A percentile compares a stretch with the other conserved stretches of the same genome.
These are phyloP conservation scores for Boletus insuetus DNA, from an alignment of 768 basidiomycete species.

Conservation along the genomic window DNA sequence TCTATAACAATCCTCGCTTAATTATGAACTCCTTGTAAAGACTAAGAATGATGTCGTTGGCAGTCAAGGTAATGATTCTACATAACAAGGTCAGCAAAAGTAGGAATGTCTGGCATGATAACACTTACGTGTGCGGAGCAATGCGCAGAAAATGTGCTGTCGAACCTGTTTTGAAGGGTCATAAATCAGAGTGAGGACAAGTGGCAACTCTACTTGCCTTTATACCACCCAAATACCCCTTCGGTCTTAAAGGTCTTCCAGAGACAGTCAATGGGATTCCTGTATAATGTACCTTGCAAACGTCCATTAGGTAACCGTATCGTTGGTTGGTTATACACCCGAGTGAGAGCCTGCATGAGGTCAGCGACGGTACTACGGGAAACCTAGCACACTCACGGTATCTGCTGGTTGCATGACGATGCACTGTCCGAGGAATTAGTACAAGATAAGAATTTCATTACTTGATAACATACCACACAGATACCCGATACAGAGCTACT, in stretches of 20 bases:
- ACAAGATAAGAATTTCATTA: background rate
- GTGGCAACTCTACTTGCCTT: constrained; percentile 48
- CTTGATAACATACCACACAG: constrained; percentile 70
- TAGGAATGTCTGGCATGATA: background rate
- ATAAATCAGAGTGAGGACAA: background rate
- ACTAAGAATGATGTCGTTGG: constrained; percentile 75
- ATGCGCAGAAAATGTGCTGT: constrained; percentile 93
- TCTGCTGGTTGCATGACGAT: constrained; percentile 94
- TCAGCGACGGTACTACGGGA: background rate
- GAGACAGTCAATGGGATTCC: constrained; percentile 91
- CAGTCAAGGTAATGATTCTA: constrained; percentile 88
- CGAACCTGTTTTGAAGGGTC: constrained; percentile 52
- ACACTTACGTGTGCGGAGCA: constrained; percentile 81
- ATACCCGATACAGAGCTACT: constrained; percentile 88
- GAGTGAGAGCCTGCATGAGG: constrained; percentile 66
- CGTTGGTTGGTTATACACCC: constrained; percentile 96
- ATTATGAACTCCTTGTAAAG: constrained; percentile 52
- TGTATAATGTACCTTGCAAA: constrained; percentile 75
- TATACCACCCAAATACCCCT: constrained; percentile 93
- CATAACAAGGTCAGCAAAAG: constrained; percentile 1
- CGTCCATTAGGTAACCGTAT: constrained; percentile 66
- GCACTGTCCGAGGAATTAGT: constrained; percentile 45
- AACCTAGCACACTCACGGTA: constrained; percentile 52
- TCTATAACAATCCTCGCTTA: constrained; percentile 11
- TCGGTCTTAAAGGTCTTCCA: constrained; percentile 94